phyloP scores from a whole-genome alignment of 2,329 filamentous ascomycete genomes.

The Fonsecaea monophora region DNA sequence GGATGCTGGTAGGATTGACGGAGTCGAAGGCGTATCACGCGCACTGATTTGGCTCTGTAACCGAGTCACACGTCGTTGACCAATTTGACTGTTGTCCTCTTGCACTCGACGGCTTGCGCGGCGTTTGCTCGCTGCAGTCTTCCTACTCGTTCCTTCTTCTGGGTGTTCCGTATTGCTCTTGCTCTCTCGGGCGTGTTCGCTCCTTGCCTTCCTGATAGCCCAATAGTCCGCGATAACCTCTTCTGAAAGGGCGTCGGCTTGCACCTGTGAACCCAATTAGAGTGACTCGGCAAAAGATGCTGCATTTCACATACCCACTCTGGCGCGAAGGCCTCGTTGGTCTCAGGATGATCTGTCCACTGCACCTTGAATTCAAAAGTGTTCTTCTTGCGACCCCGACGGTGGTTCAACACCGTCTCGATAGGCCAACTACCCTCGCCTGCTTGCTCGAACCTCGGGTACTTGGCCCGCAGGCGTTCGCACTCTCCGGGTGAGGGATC shows the following conservation, averaged over 20 bases:
- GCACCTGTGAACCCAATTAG: constrained; percentile 1
- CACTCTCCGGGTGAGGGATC: neutral
- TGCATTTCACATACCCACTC: constrained; percentile 32
- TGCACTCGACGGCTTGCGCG: neutral
- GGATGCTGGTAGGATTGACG: constrained; percentile 25
- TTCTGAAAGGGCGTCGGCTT: neutral
- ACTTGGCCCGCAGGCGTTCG: neutral
- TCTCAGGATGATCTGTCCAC: constrained; percentile 37
- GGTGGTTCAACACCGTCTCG: constrained; percentile 46
- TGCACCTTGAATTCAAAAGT: constrained; percentile 33
- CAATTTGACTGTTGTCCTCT: neutral
- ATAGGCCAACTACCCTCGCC: constrained; percentile 34
- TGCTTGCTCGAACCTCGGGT: constrained; percentile 17
- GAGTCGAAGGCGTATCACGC: constrained; percentile 20
- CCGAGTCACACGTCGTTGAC: constrained; percentile 27
- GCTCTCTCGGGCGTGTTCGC: neutral
- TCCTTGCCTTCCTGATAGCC: neutral
- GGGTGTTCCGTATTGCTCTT: constrained; percentile 15
- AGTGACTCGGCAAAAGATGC: neutral
- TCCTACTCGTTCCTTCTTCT: constrained; percentile 1
- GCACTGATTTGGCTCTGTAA: constrained; percentile 8
- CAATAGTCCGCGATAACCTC: neutral
- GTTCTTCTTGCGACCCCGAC: constrained; percentile 35
- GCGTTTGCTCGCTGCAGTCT: neutral
- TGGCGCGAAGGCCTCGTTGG: constrained; percentile 34